Evolutionary conservation across 192 early-diverging fungal genomes (phyloP), one percentile per base, ranked within the genome.

Genomic region (Obelidium mucronatum): DNA sequence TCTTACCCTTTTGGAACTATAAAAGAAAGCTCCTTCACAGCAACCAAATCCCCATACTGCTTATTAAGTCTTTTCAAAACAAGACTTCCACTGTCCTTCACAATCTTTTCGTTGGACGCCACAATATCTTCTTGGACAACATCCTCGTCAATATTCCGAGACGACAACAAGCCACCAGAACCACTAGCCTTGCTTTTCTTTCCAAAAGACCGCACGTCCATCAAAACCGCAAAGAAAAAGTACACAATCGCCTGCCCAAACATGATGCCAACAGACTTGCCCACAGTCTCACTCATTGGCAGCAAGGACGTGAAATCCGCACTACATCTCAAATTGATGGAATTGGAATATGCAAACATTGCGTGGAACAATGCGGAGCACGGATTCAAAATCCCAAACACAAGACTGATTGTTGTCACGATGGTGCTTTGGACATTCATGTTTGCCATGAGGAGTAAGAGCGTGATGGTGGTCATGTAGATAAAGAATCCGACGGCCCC

Each of bases 41-140:
- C 58, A 60, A 60, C 58, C 8, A 24, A 19, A 60, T 60, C 58
- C 24, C 58, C 58, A 33, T 60, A 60, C 24, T 60, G 24, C 58
- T 60, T 60, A 33, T 34, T 60, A 8, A 60, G 24, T 60, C 58
- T 24, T 60, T 60, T 24, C 5, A 24, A 28, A 17, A 60, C 58
- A 24, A 31, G 24, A 17, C 58, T 28, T 60, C 58, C 58, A 60
- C 15, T 24, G 58, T 60, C 33, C 58, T 28, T 60, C 13, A 26
- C 58, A 60, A 60, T 31, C 15, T 19, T 6, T 19, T 48, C 11
- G 19, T 6, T 19, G 44, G 11, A 48, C 8, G 44, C 44, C 8
- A 19, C 44, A 48, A 19, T 19, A 48, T 48, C 44, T 19, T 48
- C 44, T 15, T 48, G 8, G 81, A 86, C 82, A 3, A 76, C 73